Evolutionary conservation across 805 yeast genomes (phyloP), one percentile per base, ranked within the genome.

Genomic region (Alloascoidea hylecoeti): DNA sequence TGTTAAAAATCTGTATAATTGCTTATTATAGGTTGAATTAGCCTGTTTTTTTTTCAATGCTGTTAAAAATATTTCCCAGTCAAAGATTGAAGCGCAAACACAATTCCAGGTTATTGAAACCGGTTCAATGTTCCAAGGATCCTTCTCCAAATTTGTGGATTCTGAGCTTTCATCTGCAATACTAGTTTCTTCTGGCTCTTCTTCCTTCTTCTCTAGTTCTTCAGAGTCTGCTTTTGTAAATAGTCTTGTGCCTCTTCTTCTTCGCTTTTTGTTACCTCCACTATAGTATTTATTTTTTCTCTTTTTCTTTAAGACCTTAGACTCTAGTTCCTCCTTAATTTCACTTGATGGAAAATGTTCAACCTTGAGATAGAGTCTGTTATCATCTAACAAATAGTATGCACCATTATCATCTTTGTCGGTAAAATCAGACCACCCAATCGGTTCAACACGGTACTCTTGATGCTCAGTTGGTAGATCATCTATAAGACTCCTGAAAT

Each of bases 341-440:
- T 18, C 36, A 23, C 33, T 36, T 35, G 17, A 23, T 39, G 49
- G 37, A 15, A 35, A 42, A 5, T 30, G 14, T 13, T 36, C 36
- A 3, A 38, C 28, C 18, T 35, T 33, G 17, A 41, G 28, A 38
- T 57, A 57, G 3, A 57, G 42, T 15, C 61, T 44, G 27, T 56
- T 56, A 41, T 57, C 61, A 30, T 58, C 61, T n/a, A 57, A 46
- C 14, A 57, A 42, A 37, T 44, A 56, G 38, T 51, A 57, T 5
- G 46, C 30, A 27, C 50, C 52, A 23, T 41, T 44, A 5, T 48
- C 46, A 5, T 46, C 47, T 19, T 46, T 47, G 15, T 16, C 36
- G 18, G 36, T 16, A 18, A 34, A 34, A 18, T 34, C 36, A 16
- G 13, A 16, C 42, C 44, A 47, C 19, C 59, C 59, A 14, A 52